Evolutionary conservation across 2,329 filamentous ascomycete species (phyloP).

Genomic region (Kalmusia sp.): DNA sequence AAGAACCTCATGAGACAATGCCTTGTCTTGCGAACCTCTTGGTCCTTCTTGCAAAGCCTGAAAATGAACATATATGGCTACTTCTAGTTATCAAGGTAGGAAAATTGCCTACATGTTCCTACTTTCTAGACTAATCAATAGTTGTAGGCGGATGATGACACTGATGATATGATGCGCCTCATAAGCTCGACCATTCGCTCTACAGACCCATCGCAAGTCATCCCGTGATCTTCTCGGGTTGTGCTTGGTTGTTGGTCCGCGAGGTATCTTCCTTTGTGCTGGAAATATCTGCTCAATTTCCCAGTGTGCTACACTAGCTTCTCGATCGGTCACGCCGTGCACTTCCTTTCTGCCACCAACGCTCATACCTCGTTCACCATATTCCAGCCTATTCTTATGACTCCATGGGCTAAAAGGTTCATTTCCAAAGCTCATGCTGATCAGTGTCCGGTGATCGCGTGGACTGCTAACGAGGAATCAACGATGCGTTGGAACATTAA

Average conservation of each 20-base stretch:
- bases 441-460: conserved; percentile 71
- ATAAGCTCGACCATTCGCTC: no score
- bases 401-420: conserved; percentile 72
- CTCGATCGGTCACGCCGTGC: conserved; percentile 70
- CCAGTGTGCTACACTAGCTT: conserved; percentile 72
- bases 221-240: conserved; percentile 77
- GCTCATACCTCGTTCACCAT: conserved; percentile 86
- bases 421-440: conserved; percentile 64
- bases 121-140: conserved; percentile 5
- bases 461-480: conserved; percentile 83
- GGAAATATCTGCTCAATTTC: conserved; percentile 67
- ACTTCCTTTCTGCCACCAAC: conserved; percentile 72
- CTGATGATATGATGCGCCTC: conserved; percentile 75
- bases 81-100: conserved; percentile 85
- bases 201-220: no score
- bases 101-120: neutral
- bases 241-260: conserved; percentile 85
- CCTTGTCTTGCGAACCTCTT: conserved; percentile 77
- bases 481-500: conserved; percentile 84
- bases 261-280: conserved; percentile 71
- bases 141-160: conserved; percentile 70
- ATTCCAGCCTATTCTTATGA: conserved; percentile 70
- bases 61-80: conserved; percentile 74
- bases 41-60: conserved; percentile 70
- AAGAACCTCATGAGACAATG: conserved; percentile 73